Conservation (phyloP, 306 rosid species). For the Lathyrus oleraceus region DNA sequence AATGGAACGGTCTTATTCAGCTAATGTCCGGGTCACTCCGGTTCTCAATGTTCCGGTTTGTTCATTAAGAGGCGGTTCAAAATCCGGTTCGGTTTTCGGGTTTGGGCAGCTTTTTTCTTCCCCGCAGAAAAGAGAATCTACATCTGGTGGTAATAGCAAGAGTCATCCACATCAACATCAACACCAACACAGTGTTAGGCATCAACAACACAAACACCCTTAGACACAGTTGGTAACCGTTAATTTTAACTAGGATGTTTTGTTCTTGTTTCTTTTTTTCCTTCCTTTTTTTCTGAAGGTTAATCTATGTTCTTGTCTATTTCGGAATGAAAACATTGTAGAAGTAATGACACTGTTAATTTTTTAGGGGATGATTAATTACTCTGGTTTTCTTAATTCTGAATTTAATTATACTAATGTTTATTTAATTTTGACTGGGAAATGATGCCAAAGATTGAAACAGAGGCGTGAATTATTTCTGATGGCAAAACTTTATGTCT, state of each 20-base stretch:
- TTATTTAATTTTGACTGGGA: constrained; percentile 46
- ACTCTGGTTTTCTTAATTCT: not conserved
- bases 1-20: constrained; percentile 95
- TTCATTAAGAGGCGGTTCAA: constrained; percentile 72
- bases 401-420: not conserved
- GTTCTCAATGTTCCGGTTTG: constrained; percentile 95
- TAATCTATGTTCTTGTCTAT: constrained; percentile 24
- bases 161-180: constrained; percentile 48
- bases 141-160: constrained; percentile 27
- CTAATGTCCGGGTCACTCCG: constrained; percentile 88
- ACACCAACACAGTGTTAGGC: constrained; percentile 45
- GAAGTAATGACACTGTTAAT: constrained; percentile 36
- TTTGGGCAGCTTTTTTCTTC: constrained; percentile 82
- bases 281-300: constrained; percentile 11
- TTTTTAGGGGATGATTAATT: constrained; percentile 14
- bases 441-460: constrained; percentile 70
- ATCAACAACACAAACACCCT: constrained; percentile 41
- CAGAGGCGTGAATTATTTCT: constrained; percentile 55
- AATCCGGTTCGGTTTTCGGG: constrained; percentile 79
- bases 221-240: constrained; percentile 23
- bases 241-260: constrained; percentile 32
- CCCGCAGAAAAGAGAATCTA: constrained; percentile 67
- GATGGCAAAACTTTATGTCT: constrained; percentile 41
- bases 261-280: not conserved
- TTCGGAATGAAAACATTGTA: constrained; percentile 42